These are phyloP conservation scores for Salix viminalis DNA, from an alignment of 345 rosid genomes.

Conservation along the genomic window DNA sequence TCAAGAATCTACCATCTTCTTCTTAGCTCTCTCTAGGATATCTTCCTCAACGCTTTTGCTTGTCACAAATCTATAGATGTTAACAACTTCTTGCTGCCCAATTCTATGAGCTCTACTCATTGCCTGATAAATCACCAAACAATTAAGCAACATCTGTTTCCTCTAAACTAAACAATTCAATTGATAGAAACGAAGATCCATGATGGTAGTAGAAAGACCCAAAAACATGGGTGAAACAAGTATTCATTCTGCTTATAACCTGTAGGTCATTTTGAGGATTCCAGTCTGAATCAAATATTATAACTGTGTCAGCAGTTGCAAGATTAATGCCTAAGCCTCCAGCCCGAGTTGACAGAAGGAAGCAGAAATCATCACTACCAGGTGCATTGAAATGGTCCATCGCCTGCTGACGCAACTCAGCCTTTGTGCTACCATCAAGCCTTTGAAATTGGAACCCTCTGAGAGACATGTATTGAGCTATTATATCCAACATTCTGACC, in stretches of 20 bases:
- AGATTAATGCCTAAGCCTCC: slow-evolving; percentile 99
- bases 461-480: slow-evolving; percentile 80
- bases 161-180: background rate
- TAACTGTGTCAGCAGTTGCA: slow-evolving; percentile 97
- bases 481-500: slow-evolving; percentile 98
- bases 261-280: slow-evolving; percentile 98
- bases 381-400: slow-evolving; percentile 99
- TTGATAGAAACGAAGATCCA: background rate
- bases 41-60: slow-evolving; percentile 99
- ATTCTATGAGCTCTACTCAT: slow-evolving; percentile 99
- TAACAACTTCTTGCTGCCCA: slow-evolving; percentile 98
- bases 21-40: slow-evolving; percentile 95
- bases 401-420: slow-evolving; percentile 98
- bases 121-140: slow-evolving; percentile 53
- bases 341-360: slow-evolving; percentile 97
- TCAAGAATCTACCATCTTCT: slow-evolving; percentile 71
- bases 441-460: slow-evolving; percentile 98
- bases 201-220: background rate
- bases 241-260: slow-evolving; percentile 34
- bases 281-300: slow-evolving; percentile 99
- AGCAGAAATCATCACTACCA: slow-evolving; percentile 99
- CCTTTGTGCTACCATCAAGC: slow-evolving; percentile 99
- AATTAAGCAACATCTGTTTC: background rate
- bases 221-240: background rate
- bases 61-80: slow-evolving; percentile 96